Evolutionary conservation across 2,329 filamentous ascomycete species (phyloP).

Genomic region (Alternaria atra): DNA sequence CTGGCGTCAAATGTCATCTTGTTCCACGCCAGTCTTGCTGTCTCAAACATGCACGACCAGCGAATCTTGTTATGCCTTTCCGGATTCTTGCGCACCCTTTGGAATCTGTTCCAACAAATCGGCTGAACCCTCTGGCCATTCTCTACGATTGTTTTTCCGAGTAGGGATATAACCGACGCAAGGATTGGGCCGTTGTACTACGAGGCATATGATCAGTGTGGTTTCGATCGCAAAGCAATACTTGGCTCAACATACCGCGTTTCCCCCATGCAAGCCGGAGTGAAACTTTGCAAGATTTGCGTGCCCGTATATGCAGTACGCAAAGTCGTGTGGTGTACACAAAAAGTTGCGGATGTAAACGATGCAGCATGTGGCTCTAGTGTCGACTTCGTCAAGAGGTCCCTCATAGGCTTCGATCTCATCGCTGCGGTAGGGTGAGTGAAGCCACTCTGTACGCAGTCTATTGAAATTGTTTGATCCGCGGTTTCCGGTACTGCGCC

Average conservation of each 20-base stretch:
- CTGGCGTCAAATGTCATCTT: constrained; percentile 19
- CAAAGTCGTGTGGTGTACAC: constrained; percentile 22
- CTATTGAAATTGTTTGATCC: background rate
- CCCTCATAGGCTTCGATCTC: constrained; percentile 2
- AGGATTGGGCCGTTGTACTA: constrained; percentile 31
- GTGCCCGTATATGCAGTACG: constrained; percentile 28
- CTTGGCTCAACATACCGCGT: constrained; percentile 15
- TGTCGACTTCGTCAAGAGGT: background rate
- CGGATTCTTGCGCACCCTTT: background rate
- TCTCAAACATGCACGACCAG: constrained; percentile 34
- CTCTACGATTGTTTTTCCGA: background rate
- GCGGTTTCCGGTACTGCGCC: background rate
- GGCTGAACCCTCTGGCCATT: background rate
- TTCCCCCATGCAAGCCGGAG: constrained; percentile 8
- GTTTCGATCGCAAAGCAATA: background rate
- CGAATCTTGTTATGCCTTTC: background rate
- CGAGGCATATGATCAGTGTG: background rate
- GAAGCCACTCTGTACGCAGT: constrained; percentile 9
- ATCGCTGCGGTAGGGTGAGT: constrained; percentile 14
- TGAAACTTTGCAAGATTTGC: constrained; percentile 21
- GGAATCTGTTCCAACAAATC: background rate
- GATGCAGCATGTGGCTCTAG: constrained; percentile 7
- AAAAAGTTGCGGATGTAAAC: constrained; percentile 36
- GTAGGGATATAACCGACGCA: constrained; percentile 14
- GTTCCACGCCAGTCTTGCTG: constrained; percentile 27